phyloP scores from a whole-genome alignment of 2,329 filamentous ascomycete species.

The Cyanodermella asteris region DNA sequence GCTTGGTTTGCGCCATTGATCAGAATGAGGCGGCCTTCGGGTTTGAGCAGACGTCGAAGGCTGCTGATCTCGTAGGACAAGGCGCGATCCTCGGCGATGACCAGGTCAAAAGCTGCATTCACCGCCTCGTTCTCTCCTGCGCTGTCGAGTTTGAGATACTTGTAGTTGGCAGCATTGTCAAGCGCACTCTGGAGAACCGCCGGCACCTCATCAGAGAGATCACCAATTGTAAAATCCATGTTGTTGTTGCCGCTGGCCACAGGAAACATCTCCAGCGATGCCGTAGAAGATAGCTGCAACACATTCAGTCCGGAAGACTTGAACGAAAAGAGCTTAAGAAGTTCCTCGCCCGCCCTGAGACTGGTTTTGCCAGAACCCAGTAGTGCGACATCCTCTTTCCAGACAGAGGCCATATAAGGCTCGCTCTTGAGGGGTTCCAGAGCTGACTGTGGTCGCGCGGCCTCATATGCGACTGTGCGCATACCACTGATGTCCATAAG shows the following conservation, averaged over 20 bases:
- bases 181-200: background rate
- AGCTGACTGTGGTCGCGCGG: conserved; percentile 5
- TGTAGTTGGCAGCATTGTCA: background rate
- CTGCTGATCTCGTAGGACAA: conserved; percentile 1
- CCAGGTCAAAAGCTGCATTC: conserved; percentile 1
- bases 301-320: background rate
- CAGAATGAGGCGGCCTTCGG: conserved; percentile 1
- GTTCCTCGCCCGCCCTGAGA: conserved; percentile 1
- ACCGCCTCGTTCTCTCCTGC: no score
- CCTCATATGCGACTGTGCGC: conserved; percentile 7
- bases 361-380: conserved; percentile 3
- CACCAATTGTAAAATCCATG: background rate
- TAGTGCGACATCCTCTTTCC: conserved; percentile 7
- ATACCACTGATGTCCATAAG: conserved; percentile 7
- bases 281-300: background rate
- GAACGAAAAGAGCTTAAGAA: background rate
- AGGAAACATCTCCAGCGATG: background rate
- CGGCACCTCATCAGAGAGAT: conserved; percentile 1
- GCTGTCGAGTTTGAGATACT: background rate
- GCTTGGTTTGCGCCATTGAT: background rate
- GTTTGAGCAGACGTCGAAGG: conserved; percentile 1
- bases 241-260: background rate
- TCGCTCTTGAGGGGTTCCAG: background rate
- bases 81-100: no score
- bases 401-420: conserved; percentile 6